Base-by-base conservation (phyloP, 345 rosid species). In the Aquilaria malaccensis region DNA sequence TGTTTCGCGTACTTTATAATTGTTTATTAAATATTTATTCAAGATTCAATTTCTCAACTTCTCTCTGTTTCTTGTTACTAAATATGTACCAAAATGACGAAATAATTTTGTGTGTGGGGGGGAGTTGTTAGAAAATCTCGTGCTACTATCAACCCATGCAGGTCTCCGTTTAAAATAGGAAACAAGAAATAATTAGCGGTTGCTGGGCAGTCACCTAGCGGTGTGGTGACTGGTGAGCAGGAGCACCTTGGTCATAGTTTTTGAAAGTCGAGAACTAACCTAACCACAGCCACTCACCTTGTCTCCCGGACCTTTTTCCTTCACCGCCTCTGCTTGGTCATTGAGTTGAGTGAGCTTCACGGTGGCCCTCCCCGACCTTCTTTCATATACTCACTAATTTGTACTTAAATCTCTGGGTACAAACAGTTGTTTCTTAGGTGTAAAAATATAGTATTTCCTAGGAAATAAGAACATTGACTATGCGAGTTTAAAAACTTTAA, bases 241-340 rank as follows among this genome's bases (percentile, higher is more conserved):
- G 73, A 63, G 65, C 70, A 53, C 62, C 74, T 50, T 47, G 45
- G 60, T 37, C 5, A 30, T 69, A 55, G 64, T 49, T 53, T 48
- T 33, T 43, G 52, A 71, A 61, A 57, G 59, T 55, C 10, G 47
- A 11, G 58, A 12, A 45, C 50, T 65, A 61, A 45, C 13, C 52
- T 31, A n/a, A 3, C 43, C 43, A 37, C 43, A 5, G 7, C 43
- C 43, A 37, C 43, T 37, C 33, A 30, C 11, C 32, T 51, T 5
- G 33, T 10, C 52, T 29, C 33, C 29, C 30, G 33, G 9, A 31
- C 30, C 54, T 59, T 61, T 60, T 48, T n/a, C 45, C 61, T 15
- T 29, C 31, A 7, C 55, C 5, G 22, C 43, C 41, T 62, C 59
- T 15, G 30, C 33, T 14, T 0, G 7, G 43, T 37, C 43, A 37